Evolutionary conservation across 768 basidiomycete genomes (phyloP), one percentile per base, ranked within the genome.

Genomic region (Coprinopsis marcescibilis): DNA sequence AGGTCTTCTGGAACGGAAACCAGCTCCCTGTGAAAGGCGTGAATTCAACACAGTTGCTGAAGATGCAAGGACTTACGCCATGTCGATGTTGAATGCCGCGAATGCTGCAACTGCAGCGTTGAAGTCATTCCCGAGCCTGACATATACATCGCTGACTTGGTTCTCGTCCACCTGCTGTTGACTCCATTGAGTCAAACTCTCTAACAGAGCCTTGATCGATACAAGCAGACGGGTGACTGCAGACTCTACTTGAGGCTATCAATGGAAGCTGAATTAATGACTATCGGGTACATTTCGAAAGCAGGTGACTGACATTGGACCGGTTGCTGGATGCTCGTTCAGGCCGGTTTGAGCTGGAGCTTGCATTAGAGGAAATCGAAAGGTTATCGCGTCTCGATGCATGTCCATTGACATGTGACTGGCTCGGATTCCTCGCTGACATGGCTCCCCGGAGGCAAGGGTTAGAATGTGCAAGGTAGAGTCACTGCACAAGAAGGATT

Each of bases 121-220:
- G 72, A 99, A 98, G 61, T 96, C 94, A 65, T 98, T 97, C 19
- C 96, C 96, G 19, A 99, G 73, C 45, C 83, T 80, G 45, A 99
- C 96, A 65, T 99, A 99, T 45, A 96, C 89, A 64, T 97, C 91
- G 73, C 93, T 96, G 60, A 99, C 92, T 55, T 88, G 74, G 34
- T 65, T 68, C 60, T 95, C 92, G 47, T 80, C 72, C 56, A 86
- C 75, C 56, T 80, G 74, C 50, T 77, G 65, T 49, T 72, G 72
- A 63, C 87, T 89, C 92, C 92, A 96, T 68, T 77, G 69, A 4
- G 88, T 90, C 46, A 96, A 74, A 1, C 87, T 76, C 61, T 96
- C 93, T 29, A 99, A 75, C n/a, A 99, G 80, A 52, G 89, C 81
- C 62, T 97, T 95, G 53, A 97, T 98, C 24, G 92, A 84, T 2